Evolutionary conservation across 208 protist genomes (phyloP).

Genomic region (Trypanosoma rangeli): DNA sequence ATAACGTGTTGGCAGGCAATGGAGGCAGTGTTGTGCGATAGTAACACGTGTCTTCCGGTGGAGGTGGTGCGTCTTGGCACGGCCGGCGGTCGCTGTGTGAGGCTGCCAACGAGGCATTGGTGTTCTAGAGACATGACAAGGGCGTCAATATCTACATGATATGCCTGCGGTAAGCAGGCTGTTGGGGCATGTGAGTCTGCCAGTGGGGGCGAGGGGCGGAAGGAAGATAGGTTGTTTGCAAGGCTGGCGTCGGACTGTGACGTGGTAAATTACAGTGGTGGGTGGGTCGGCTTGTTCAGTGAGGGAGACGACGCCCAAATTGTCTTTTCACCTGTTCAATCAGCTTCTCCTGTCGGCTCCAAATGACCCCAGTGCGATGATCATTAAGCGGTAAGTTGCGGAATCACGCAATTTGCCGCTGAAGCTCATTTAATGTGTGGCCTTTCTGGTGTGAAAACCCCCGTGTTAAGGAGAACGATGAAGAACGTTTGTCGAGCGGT

Average conservation of each 20-base stretch:
- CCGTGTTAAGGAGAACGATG: background rate
- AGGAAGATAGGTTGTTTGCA: too few species aligned
- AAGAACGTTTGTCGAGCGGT: too few species aligned
- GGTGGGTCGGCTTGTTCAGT: conserved; percentile 77
- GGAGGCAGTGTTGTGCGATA: conserved; percentile 13
- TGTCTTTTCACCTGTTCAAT: conserved; percentile 86
- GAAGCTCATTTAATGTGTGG: conserved; percentile 65
- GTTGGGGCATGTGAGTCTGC: too few species aligned
- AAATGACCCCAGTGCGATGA: conserved; percentile 59
- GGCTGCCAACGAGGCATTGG: background rate
- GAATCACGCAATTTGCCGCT: conserved; percentile 59
- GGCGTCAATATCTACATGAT: too few species aligned
- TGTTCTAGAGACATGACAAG: background rate
- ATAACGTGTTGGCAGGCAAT: conserved; percentile 1
- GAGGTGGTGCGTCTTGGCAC: conserved; percentile 19
- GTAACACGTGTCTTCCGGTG: conserved; percentile 11
- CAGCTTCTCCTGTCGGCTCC: conserved; percentile 65
- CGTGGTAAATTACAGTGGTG: conserved; percentile 82
- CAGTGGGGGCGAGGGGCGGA: too few species aligned
- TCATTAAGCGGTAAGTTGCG: conserved; percentile 75
- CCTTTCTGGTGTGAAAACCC: conserved; percentile 52
- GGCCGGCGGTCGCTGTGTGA: background rate
- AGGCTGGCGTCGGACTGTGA: conserved; percentile 90
- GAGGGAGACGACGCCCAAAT: conserved; percentile 79
- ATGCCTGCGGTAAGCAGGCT: too few species aligned